Percentiles rank a stretch among this genome's conserved stretches.
Evolutionary conservation across 2,329 filamentous ascomycete species (phyloP).

Genomic region (Drechslera avenae): DNA sequence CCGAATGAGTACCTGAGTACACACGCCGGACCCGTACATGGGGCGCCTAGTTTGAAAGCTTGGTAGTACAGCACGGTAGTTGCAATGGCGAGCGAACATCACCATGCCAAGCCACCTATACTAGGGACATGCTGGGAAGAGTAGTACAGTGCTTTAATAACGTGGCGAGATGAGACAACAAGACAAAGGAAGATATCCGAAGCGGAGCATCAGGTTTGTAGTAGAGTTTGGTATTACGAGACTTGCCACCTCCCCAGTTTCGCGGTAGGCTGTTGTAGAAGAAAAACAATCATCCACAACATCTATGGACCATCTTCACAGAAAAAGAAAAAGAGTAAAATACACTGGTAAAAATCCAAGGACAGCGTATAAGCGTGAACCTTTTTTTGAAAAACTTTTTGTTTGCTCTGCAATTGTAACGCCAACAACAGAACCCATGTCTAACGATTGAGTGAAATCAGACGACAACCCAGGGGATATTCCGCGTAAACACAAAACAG

Average conservation of each 20-base stretch:
- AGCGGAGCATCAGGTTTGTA: slow-evolving; percentile 1
- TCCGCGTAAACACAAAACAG: slow-evolving; percentile 20
- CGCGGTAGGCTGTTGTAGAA: neutral
- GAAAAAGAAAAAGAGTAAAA: neutral
- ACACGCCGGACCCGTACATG: no score
- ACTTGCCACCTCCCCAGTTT: slow-evolving; percentile 2
- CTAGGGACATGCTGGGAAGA: no score
- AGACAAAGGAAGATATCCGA: neutral
- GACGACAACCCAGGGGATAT: slow-evolving; percentile 27
- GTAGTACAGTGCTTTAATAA: no score
- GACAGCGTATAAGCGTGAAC: slow-evolving; percentile 6
- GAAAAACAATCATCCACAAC: slow-evolving; percentile 5
- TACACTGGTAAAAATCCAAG: slow-evolving; percentile 4
- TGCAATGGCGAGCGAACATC: no score
- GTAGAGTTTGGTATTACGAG: slow-evolving; percentile 26
- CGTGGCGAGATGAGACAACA: neutral
- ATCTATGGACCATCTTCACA: slow-evolving; percentile 19
- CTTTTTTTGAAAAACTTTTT: slow-evolving; percentile 30
- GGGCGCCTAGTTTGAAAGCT: no score
- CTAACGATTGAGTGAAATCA: slow-evolving; percentile 23
- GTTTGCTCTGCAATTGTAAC: slow-evolving; percentile 27
- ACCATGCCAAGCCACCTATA: no score
- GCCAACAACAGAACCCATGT: slow-evolving; percentile 24
- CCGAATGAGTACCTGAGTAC: neutral
- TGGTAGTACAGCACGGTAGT: no score